Percentiles rank a stretch among this genome's conserved stretches.
phyloP scores from a whole-genome alignment of 441 rosid genomes.

The Isatis lusitanica region DNA sequence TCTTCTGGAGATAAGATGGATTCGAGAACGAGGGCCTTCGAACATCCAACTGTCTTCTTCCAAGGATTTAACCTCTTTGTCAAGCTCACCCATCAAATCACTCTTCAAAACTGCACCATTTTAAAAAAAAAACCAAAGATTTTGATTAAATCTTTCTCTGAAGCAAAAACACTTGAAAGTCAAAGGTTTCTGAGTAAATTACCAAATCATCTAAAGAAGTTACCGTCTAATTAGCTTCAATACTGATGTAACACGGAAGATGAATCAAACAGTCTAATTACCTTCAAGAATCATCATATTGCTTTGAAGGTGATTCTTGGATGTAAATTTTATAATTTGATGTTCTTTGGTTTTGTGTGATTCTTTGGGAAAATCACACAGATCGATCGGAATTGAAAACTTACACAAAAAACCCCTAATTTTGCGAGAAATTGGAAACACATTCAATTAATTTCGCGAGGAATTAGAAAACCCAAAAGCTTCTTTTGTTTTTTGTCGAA shows the following conservation, averaged over 20 bases:
- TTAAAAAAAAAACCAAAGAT: constrained; percentile 1
- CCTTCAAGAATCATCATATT: too few species aligned
- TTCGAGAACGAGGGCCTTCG: constrained; percentile 87
- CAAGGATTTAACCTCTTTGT: constrained; percentile 82
- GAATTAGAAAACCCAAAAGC: too few species aligned
- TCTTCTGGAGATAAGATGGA: constrained; percentile 69
- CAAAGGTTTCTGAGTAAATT: not conserved
- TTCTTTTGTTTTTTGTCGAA: too few species aligned
- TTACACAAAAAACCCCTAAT: not conserved
- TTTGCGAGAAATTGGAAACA: not conserved
- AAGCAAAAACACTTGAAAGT: not conserved
- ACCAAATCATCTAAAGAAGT: not conserved
- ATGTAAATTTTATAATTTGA: too few species aligned
- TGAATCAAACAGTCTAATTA: too few species aligned
- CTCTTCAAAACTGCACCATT: constrained; percentile 68
- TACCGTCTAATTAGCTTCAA: too few species aligned
- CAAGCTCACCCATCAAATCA: constrained; percentile 72
- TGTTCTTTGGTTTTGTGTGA: too few species aligned
- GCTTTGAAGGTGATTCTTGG: too few species aligned
- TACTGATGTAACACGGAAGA: too few species aligned
- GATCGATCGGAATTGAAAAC: not conserved
- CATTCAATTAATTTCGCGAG: too few species aligned
- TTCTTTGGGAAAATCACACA: not conserved
- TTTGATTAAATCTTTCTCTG: not conserved
- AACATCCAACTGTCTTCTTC: constrained; percentile 97